Percentiles rank a stretch among this genome's conserved stretches.
These are phyloP conservation scores for Stentor coeruleus DNA, from an alignment of 73 alveolate species.

Conservation along the genomic window DNA sequence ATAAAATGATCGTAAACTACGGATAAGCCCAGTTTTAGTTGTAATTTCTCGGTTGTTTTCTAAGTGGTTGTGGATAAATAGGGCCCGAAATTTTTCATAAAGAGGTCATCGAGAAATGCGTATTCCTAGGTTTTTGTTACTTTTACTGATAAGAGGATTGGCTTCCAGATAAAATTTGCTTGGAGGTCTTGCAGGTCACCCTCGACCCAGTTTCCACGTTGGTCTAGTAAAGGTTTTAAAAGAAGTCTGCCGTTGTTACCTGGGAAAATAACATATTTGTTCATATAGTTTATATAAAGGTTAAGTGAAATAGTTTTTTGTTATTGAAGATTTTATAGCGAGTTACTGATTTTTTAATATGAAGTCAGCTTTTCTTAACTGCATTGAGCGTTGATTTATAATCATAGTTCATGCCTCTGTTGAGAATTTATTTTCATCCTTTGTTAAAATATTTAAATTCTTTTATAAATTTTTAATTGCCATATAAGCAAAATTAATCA, in stretches of 20 bases:
- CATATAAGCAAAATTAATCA: too few relatives aligned
- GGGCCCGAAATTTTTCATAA: constrained; percentile 27
- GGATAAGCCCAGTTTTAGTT: constrained; percentile 59
- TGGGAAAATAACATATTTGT: constrained; percentile 37
- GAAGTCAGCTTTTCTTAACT: too few relatives aligned
- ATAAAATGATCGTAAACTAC: constrained; percentile 51
- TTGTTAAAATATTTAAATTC: too few relatives aligned
- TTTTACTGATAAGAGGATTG: constrained; percentile 32
- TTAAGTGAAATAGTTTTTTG: too few relatives aligned
- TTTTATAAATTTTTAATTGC: too few relatives aligned
- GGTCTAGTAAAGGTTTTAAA: constrained; percentile 39
- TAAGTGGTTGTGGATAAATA: constrained; percentile 47
- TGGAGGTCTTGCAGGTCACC: constrained; percentile 33
- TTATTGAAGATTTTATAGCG: too few relatives aligned
- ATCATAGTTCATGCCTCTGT: too few relatives aligned
- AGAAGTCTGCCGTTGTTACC: constrained; percentile 58
- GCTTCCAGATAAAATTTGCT: constrained; percentile 57
- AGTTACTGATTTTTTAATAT: too few relatives aligned
- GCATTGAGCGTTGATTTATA: too few relatives aligned
- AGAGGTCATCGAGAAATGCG: constrained; percentile 27
- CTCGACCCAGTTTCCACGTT: constrained; percentile 66
- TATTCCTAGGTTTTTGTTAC: constrained; percentile 42
- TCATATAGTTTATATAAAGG: too few relatives aligned
- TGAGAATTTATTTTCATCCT: too few relatives aligned
- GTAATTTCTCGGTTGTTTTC: constrained; percentile 47